Evolutionary conservation across 2,329 filamentous ascomycete genomes (phyloP).

Genomic region (Cryoendolithus antarcticus): DNA sequence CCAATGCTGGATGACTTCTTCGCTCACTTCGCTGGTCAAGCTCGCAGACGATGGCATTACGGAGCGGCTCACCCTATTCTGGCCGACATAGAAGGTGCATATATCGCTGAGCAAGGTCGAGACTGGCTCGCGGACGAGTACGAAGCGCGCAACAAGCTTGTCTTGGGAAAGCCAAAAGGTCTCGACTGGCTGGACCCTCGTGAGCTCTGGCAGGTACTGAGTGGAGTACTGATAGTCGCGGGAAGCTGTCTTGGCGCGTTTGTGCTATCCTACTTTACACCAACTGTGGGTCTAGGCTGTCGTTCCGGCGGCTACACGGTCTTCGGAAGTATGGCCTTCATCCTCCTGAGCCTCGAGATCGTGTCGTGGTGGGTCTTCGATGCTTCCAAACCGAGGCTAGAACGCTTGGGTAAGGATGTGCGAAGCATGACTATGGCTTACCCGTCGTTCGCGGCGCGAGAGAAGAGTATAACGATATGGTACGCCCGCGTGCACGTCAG

Average conservation of each 20-base stretch:
- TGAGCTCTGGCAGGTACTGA: constrained; percentile 32
- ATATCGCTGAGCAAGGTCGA: constrained; percentile 25
- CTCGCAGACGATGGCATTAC: constrained; percentile 24
- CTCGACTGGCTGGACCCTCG: constrained; percentile 31
- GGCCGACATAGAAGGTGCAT: constrained; percentile 29
- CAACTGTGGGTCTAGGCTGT: constrained; percentile 32
- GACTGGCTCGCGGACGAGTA: constrained; percentile 26
- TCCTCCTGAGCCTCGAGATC: constrained; percentile 28
- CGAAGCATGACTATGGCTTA: background rate
- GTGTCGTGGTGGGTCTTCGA: constrained; percentile 23
- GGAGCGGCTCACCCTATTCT: constrained; percentile 32
- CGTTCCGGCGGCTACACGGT: constrained; percentile 32
- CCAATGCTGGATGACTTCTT: constrained; percentile 25
- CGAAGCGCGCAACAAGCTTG: constrained; percentile 23
- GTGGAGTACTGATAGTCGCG: constrained; percentile 25
- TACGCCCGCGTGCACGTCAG: background rate
- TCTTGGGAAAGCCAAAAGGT: constrained; percentile 23
- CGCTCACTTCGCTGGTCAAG: constrained; percentile 29
- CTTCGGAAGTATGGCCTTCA: constrained; percentile 23
- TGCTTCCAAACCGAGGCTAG: constrained; percentile 7
- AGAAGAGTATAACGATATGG: background rate
- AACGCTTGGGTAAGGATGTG: no score
- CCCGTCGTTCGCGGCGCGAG: background rate
- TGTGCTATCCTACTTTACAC: constrained; percentile 32
- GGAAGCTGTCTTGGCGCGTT: constrained; percentile 28